Conservation (phyloP, 768 basidiomycete species). For the Termitomyces sp. region DNA sequence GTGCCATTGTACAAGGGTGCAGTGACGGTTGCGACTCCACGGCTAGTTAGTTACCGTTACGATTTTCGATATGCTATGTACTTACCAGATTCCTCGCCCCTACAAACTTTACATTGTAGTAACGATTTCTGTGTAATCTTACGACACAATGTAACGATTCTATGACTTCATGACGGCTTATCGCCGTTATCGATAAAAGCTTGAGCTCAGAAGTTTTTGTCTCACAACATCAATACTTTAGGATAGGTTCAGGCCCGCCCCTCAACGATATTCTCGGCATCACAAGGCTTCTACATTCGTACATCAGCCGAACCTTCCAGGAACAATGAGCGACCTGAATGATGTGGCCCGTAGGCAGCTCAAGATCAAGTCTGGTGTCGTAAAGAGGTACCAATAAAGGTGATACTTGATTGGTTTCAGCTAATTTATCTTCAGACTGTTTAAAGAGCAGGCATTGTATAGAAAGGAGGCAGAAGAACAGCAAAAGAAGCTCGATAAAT, state of each 20-base stretch:
- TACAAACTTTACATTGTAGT: constrained; percentile 35
- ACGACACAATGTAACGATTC: constrained; percentile 32
- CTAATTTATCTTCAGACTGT: constrained; percentile 35
- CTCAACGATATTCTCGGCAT: not conserved
- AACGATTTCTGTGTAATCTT: constrained; percentile 38
- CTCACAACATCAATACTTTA: not conserved
- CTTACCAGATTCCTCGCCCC: constrained; percentile 20
- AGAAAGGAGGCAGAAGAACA: constrained; percentile 57
- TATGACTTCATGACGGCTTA: constrained; percentile 13
- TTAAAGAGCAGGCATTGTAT: constrained; percentile 67
- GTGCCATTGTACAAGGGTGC: constrained; percentile 11
- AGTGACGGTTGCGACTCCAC: constrained; percentile 3
- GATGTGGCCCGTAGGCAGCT: constrained; percentile 54
- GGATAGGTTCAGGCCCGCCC: not conserved
- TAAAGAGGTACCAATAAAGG: constrained; percentile 47
- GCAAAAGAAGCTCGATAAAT: constrained; percentile 53
- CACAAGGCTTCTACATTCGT: not conserved
- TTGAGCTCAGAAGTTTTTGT: not conserved
- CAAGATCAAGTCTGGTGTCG: constrained; percentile 68
- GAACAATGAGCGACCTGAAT: constrained; percentile 42
- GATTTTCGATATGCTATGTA: constrained; percentile 4
- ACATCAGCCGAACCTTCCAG: not conserved
- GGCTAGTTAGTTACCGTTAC: constrained; percentile 5
- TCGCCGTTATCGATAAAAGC: constrained; percentile 13
- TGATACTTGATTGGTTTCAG: constrained; percentile 8